These are phyloP conservation scores for Pichia thaimueangensis DNA, from an alignment of 805 yeast genomes.

Conservation along the genomic window DNA sequence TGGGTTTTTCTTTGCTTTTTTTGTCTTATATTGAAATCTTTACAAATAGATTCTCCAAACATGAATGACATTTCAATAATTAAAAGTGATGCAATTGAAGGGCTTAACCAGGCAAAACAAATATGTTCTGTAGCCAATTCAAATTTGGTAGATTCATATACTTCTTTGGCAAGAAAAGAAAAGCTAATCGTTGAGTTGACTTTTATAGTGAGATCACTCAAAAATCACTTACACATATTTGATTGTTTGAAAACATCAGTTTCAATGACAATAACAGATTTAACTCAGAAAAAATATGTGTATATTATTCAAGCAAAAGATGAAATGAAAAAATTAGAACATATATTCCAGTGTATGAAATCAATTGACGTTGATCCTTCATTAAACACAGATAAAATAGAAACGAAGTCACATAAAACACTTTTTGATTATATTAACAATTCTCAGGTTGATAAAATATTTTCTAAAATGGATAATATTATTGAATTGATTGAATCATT, in stretches of 20 bases:
- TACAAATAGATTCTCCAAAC: no score
- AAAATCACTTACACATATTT: conserved; percentile 41
- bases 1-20: no score
- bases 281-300: conserved; percentile 21
- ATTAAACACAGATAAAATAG: conserved; percentile 19
- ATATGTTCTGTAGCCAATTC: conserved; percentile 46
- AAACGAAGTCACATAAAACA: conserved; percentile 3
- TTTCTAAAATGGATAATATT: conserved; percentile 25
- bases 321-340: conserved; percentile 31
- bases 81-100: conserved; percentile 37
- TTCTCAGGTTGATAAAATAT: conserved; percentile 31
- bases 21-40: no score
- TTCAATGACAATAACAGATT: conserved; percentile 23
- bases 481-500: conserved; percentile 27
- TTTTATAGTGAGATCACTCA: conserved; percentile 40
- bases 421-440: conserved; percentile 46
- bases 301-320: conserved; percentile 19
- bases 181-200: conserved; percentile 36
- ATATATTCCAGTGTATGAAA: conserved; percentile 30
- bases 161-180: conserved; percentile 36
- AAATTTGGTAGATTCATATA: conserved; percentile 31
- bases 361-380: conserved; percentile 32
- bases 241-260: conserved; percentile 28
- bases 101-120: conserved; percentile 43
- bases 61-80: neutral